A percentile compares a stretch with the other conserved stretches of the same genome.
Evolutionary conservation across 2,329 filamentous ascomycete species (phyloP).

Genomic region (Arthrobotrys sinensis): DNA sequence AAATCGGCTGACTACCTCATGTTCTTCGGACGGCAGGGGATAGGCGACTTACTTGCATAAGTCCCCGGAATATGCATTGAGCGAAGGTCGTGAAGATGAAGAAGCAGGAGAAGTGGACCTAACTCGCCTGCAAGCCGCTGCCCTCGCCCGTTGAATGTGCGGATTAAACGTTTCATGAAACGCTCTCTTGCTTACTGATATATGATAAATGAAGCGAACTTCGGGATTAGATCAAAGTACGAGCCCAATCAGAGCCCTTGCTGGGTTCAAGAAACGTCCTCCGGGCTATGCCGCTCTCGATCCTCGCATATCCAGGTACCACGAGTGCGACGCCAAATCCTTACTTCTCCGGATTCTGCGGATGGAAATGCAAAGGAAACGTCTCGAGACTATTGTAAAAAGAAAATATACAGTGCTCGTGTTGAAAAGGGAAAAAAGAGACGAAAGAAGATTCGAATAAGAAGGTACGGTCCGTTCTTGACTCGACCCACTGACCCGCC

Average conservation of each 20-base stretch:
- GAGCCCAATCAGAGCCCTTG: background rate
- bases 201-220: slow-evolving; percentile 8
- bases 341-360: slow-evolving; percentile 25
- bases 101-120: background rate
- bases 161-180: slow-evolving; percentile 23
- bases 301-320: slow-evolving; percentile 6
- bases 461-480: slow-evolving; percentile 24
- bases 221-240: background rate
- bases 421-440: slow-evolving; percentile 10
- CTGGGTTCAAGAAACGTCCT: slow-evolving; percentile 16
- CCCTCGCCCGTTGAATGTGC: slow-evolving; percentile 1
- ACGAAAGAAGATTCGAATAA: slow-evolving; percentile 12
- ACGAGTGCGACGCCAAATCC: slow-evolving; percentile 16
- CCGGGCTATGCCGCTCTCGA: slow-evolving; percentile 10
- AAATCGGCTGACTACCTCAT: background rate
- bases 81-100: background rate
- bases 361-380: slow-evolving; percentile 15
- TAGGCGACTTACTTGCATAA: slow-evolving; percentile 16
- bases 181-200: slow-evolving; percentile 6
- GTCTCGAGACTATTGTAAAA: background rate
- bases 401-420: background rate
- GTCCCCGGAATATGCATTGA: slow-evolving; percentile 8
- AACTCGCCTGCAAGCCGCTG: background rate
- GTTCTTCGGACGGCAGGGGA: background rate
- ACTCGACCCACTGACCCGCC: slow-evolving; percentile 4